phyloP scores from a whole-genome alignment of 306 rosid species.

The Fagus crenata region DNA sequence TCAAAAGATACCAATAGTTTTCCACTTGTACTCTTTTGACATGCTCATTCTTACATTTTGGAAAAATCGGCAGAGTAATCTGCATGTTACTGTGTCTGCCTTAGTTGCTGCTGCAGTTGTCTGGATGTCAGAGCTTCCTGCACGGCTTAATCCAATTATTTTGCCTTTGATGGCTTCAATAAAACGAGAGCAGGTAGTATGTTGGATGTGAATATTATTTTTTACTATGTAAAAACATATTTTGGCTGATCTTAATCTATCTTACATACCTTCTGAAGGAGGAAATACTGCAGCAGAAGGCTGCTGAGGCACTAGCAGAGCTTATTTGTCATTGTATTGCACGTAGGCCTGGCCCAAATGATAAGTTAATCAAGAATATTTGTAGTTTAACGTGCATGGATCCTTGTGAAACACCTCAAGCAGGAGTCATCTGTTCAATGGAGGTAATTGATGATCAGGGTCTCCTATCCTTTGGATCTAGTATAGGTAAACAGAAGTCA shows the following conservation, averaged over 20 bases:
- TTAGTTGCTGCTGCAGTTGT: slow-evolving; percentile 92
- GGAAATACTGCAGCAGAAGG: slow-evolving; percentile 88
- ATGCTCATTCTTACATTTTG: slow-evolving; percentile 33
- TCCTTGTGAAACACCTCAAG: slow-evolving; percentile 94
- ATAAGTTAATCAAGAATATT: slow-evolving; percentile 84
- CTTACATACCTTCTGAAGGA: slow-evolving; percentile 55
- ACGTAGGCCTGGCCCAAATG: slow-evolving; percentile 91
- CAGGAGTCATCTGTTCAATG: slow-evolving; percentile 65
- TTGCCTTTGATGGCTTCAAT: slow-evolving; percentile 96
- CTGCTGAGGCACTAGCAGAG: slow-evolving; percentile 97
- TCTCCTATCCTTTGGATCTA: slow-evolving; percentile 60
- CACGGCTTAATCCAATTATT: slow-evolving; percentile 83
- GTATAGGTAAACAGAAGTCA: slow-evolving; percentile 60
- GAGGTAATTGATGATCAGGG: slow-evolving; percentile 89
- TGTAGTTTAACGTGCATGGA: slow-evolving; percentile 87
- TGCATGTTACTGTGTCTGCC: slow-evolving; percentile 88
- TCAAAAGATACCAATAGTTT: neutral
- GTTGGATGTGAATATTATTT: slow-evolving; percentile 11
- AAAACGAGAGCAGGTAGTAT: slow-evolving; percentile 86
- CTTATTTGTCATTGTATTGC: slow-evolving; percentile 75
- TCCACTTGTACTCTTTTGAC: slow-evolving; percentile 22
- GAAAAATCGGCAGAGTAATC: slow-evolving; percentile 68
- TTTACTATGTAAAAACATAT: neutral
- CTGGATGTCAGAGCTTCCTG: slow-evolving; percentile 93
- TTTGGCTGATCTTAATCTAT: slow-evolving; percentile 20